These are phyloP conservation scores for Eucalyptus regnans DNA, from an alignment of 345 rosid genomes.

Conservation along the genomic window DNA sequence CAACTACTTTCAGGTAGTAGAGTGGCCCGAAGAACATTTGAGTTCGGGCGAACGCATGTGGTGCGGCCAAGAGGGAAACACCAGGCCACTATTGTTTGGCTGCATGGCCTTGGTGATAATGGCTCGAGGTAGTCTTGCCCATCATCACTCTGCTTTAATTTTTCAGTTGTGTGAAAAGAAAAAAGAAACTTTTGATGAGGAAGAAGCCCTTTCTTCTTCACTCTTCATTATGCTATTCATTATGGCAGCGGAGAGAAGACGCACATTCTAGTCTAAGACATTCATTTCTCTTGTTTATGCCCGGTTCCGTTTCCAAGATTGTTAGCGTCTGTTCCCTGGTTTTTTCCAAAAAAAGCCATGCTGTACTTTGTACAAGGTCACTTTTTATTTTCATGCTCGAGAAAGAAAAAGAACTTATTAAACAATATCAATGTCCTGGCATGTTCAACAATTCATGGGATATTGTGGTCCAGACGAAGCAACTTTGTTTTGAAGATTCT, in stretches of 20 bases:
- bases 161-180: background rate
- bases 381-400: background rate
- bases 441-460: background rate
- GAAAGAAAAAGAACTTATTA: background rate
- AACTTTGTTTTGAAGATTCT: background rate
- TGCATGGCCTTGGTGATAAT: conserved; percentile 42
- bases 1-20: conserved; percentile 14
- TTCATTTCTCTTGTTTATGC: background rate
- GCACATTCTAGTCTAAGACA: background rate
- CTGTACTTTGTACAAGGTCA: background rate
- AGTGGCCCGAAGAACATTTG: conserved; percentile 19
- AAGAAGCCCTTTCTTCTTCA: background rate
- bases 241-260: background rate
- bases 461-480: background rate
- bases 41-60: conserved; percentile 40
- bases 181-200: background rate
- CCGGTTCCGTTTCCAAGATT: background rate
- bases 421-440: background rate
- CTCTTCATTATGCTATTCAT: background rate
- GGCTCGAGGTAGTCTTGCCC: conserved; percentile 20
- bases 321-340: background rate
- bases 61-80: conserved; percentile 39
- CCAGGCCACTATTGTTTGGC: conserved; percentile 41
- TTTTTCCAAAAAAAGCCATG: background rate
- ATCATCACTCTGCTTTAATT: background rate